Conservation (phyloP, 2,329 filamentous ascomycete species). For the Cercospora zeae-maydis region DNA sequence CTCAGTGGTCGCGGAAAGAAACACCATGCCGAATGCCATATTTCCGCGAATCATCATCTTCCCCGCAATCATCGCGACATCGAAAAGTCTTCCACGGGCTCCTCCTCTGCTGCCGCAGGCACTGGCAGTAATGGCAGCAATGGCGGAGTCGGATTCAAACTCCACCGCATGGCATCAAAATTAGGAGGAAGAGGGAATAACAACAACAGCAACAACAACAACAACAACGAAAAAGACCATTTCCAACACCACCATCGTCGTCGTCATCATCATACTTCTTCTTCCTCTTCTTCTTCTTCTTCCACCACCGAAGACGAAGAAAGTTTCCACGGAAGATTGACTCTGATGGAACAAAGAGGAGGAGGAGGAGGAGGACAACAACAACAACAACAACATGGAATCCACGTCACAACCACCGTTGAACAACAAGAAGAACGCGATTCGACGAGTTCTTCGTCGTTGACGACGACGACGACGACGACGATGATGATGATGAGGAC, state of each 20-base stretch:
- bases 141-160: not conserved
- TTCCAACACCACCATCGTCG: not conserved
- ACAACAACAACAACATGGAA: not conserved
- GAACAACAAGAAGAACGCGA: slow-evolving; percentile 21
- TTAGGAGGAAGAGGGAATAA: not conserved
- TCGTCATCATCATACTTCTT: no score
- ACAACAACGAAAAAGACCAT: slow-evolving; percentile 9
- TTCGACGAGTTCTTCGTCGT: not conserved
- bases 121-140: not conserved
- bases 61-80: not conserved
- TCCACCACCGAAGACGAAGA: slow-evolving; percentile 1
- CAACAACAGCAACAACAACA: no score
- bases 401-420: slow-evolving; percentile 22
- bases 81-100: not conserved
- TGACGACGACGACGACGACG: no score
- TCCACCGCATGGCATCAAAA: slow-evolving; percentile 7
- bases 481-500: not conserved
- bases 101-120: not conserved
- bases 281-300: no score
- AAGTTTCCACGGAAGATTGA: not conserved
- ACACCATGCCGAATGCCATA: slow-evolving; percentile 11
- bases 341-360: not conserved
- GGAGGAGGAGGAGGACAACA: not conserved
- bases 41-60: slow-evolving; percentile 16
- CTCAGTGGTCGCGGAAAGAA: slow-evolving; percentile 12